Conservation (phyloP, 1,139 yeast genomes). For the Hyphopichia pseudoburtonii region DNA sequence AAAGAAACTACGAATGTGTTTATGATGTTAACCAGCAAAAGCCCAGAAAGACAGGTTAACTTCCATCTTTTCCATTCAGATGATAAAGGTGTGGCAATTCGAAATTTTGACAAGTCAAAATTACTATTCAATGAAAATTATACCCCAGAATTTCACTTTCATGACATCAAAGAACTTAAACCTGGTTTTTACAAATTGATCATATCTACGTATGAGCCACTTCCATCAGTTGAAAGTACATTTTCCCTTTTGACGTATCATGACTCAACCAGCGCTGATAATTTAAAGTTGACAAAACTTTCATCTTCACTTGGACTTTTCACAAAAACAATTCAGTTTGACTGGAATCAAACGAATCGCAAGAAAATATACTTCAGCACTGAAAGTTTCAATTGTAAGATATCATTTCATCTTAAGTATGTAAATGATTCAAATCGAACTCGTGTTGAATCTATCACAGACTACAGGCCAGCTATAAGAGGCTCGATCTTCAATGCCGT, state of each 20-base stretch:
- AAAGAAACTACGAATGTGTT: constrained; percentile 16
- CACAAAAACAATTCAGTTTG: constrained; percentile 17
- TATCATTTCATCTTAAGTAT: constrained; percentile 28
- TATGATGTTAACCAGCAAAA: constrained; percentile 25
- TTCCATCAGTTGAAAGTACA: constrained; percentile 13
- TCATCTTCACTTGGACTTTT: constrained; percentile 39
- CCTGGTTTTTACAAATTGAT: constrained; percentile 40
- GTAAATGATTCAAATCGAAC: constrained; percentile 14
- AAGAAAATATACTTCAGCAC: constrained; percentile 29
- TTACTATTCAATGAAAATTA: constrained; percentile 30
- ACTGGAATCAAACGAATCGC: constrained; percentile 43
- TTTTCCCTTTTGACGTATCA: constrained; percentile 15
- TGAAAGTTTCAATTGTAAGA: constrained; percentile 17
- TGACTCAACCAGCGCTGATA: constrained; percentile 8
- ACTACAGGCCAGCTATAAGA: constrained; percentile 41
- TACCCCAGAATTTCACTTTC: constrained; percentile 17
- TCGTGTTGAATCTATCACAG: constrained; percentile 16
- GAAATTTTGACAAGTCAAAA: constrained; percentile 30
- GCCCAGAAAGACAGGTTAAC: constrained; percentile 26
- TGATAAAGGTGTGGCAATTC: constrained; percentile 15
- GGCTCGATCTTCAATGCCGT: constrained; percentile 42
- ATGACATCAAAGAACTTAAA: constrained; percentile 21
- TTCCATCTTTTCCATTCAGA: constrained; percentile 45
- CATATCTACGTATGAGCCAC: constrained; percentile 28
- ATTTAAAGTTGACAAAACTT: constrained; percentile 18